Evolutionary conservation across 306 rosid species (phyloP).

Genomic region (Prunus mongolica): DNA sequence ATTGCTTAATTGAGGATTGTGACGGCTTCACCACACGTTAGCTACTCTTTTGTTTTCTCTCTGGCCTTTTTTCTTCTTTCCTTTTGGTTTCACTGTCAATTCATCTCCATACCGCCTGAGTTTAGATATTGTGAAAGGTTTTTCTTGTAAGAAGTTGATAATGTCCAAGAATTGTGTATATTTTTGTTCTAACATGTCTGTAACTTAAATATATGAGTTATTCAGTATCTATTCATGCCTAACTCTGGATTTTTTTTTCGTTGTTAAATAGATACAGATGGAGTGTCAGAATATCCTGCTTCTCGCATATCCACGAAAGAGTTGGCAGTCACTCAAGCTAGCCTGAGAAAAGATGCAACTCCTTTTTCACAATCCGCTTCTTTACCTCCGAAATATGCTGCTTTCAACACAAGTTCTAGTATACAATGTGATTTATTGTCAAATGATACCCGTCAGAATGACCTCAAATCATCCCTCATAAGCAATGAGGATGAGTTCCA

Average conservation of each 20-base stretch:
- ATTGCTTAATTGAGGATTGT: background rate
- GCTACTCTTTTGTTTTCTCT: background rate
- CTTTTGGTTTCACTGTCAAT: background rate
- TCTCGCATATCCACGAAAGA: constrained; percentile 53
- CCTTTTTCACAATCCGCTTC: constrained; percentile 50
- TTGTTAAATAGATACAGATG: constrained; percentile 48
- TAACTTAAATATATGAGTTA: background rate
- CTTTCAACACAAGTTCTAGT: constrained; percentile 52
- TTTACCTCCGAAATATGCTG: constrained; percentile 42
- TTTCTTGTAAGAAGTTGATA: background rate
- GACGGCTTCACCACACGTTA: background rate
- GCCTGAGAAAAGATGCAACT: constrained; percentile 51
- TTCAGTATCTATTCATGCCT: constrained; percentile 3
- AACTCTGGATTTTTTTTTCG: constrained; percentile 18
- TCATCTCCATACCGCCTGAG: background rate
- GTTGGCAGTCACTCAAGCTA: constrained; percentile 39
- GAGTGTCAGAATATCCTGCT: constrained; percentile 47
- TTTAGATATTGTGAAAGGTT: background rate
- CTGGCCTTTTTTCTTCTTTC: background rate
- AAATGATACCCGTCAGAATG: constrained; percentile 56
- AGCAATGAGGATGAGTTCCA: constrained; percentile 56
- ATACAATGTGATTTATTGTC: constrained; percentile 46
- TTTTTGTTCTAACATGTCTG: background rate
- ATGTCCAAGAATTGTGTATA: background rate
- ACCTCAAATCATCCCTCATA: constrained; percentile 52